Conservation (phyloP, 176 grass and related monocot species). For the Alloteropsis semialata region DNA sequence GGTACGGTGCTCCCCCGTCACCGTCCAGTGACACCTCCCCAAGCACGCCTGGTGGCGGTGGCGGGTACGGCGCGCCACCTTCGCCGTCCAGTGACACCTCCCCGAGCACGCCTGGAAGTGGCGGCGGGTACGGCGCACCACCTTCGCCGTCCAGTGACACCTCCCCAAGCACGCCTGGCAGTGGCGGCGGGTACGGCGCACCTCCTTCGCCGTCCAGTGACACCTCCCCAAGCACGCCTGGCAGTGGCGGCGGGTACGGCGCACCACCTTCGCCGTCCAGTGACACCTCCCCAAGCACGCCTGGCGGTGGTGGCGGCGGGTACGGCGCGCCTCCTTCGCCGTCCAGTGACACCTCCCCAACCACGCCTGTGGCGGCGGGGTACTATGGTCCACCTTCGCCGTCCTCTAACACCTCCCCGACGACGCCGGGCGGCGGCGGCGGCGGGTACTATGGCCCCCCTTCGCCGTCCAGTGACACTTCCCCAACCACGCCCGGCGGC, state of each 20-base stretch:
- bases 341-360: neutral
- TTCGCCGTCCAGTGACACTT: neutral
- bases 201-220: neutral
- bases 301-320: neutral
- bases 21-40: neutral
- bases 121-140: neutral
- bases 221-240: neutral
- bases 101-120: neutral
- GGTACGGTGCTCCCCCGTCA: neutral
- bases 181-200: neutral
- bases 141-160: neutral
- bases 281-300: neutral
- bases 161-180: neutral
- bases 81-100: conserved; percentile 9
- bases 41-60: neutral
- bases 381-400: neutral
- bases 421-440: neutral
- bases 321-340: conserved; percentile 12
- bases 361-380: neutral
- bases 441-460: neutral
- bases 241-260: neutral
- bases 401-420: neutral
- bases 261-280: conserved; percentile 8
- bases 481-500: neutral
- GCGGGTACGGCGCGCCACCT: neutral